Percentiles rank a stretch among this genome's conserved stretches.
Evolutionary conservation across 306 rosid genomes (phyloP).

Genomic region (Begonia peltatifolia): DNA sequence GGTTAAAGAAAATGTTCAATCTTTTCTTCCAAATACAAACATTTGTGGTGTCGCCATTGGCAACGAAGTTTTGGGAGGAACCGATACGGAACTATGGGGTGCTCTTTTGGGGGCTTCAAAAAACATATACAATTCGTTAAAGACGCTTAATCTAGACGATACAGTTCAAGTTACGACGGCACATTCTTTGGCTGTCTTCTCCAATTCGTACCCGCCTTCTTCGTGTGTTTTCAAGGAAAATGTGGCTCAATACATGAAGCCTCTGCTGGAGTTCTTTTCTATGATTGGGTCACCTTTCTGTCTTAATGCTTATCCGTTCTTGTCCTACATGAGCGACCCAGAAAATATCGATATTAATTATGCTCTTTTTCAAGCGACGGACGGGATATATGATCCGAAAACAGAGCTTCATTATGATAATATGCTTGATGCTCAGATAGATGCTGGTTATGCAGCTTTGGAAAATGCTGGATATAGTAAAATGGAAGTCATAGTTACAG

Average conservation of each 20-base stretch:
- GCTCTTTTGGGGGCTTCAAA: conserved; percentile 66
- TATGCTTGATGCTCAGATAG: conserved; percentile 98
- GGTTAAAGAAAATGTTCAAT: conserved; percentile 78
- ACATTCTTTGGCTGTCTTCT: conserved; percentile 67
- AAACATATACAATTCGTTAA: conserved; percentile 58
- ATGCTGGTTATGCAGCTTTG: conserved; percentile 83
- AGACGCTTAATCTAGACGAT: conserved; percentile 37
- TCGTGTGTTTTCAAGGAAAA: conserved; percentile 55
- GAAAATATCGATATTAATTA: conserved; percentile 73
- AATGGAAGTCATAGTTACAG: conserved; percentile 88
- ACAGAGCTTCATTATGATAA: conserved; percentile 75
- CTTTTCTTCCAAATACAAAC: conserved; percentile 63
- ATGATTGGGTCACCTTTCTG: conserved; percentile 91
- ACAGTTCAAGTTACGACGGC: conserved; percentile 62
- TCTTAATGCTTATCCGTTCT: conserved; percentile 79
- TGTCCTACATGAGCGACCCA: conserved; percentile 49
- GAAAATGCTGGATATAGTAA: conserved; percentile 59
- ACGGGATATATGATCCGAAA: conserved; percentile 56
- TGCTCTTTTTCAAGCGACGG: conserved; percentile 66
- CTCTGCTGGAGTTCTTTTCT: conserved; percentile 65
- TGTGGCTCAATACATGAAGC: conserved; percentile 74
- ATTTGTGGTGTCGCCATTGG: conserved; percentile 82
- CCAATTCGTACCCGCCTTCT: conserved; percentile 77
- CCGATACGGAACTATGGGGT: conserved; percentile 32
- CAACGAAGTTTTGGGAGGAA: conserved; percentile 74